These are phyloP conservation scores for Stephanodiscus triporus DNA, from an alignment of 108 stramenopile species.

Conservation along the genomic window DNA sequence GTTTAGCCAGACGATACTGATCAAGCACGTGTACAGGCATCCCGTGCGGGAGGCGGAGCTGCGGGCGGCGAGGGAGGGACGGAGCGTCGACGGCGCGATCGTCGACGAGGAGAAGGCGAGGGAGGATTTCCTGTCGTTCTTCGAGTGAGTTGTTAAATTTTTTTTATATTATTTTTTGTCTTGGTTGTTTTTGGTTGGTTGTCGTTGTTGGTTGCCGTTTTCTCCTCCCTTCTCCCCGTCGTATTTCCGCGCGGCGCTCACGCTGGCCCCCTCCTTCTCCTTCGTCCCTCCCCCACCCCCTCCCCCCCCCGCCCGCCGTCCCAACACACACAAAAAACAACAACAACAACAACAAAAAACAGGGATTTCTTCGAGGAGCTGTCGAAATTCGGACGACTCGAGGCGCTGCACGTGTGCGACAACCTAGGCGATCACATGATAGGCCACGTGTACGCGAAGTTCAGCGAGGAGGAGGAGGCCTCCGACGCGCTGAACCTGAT, in stretches of 20 bases:
- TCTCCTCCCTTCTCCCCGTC: too few species aligned
- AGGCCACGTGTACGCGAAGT: constrained; percentile 92
- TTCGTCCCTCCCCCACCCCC: too few species aligned
- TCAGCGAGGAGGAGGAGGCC: constrained; percentile 95
- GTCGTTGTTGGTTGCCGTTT: neutral
- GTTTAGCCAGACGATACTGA: constrained; percentile 93
- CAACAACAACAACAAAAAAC: neutral
- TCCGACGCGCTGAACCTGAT: constrained; percentile 88
- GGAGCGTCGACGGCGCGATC: constrained; percentile 43
- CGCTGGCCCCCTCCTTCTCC: neutral
- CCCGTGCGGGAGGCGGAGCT: constrained; percentile 77
- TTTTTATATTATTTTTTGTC: neutral
- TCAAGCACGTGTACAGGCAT: constrained; percentile 96
- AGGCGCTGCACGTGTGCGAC: constrained; percentile 95
- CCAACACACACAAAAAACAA: neutral
- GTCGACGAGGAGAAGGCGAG: constrained; percentile 72
- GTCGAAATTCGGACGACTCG: constrained; percentile 93
- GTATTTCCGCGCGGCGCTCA: too few species aligned
- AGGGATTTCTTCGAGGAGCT: constrained; percentile 82
- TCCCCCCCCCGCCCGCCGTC: too few species aligned
- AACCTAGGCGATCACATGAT: constrained; percentile 99
- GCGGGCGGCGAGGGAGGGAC: constrained; percentile 43
- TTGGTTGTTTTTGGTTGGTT: neutral
- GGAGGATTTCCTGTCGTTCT: constrained; percentile 82
- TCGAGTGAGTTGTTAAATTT: constrained; percentile 34